Percentiles rank a stretch among this genome's conserved stretches.
phyloP scores from a whole-genome alignment of 306 rosid genomes.

The Lathyrus tuberosus region DNA sequence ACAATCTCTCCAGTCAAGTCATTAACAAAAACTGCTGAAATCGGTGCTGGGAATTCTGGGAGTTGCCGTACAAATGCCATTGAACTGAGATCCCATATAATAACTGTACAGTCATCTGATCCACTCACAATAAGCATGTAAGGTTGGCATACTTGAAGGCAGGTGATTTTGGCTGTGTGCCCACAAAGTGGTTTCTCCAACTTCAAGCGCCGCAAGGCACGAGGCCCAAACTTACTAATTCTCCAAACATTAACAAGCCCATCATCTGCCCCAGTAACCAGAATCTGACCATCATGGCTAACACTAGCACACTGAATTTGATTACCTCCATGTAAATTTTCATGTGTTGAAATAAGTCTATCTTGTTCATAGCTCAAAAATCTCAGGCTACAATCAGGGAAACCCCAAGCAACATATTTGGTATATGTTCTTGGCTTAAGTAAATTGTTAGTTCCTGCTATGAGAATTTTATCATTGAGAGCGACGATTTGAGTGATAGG shows the following conservation, averaged over 20 bases:
- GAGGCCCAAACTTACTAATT: constrained; percentile 68
- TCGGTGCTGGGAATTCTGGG: constrained; percentile 85
- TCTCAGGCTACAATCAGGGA: constrained; percentile 94
- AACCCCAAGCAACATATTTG: constrained; percentile 96
- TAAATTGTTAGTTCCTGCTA: constrained; percentile 70
- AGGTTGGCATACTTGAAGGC: constrained; percentile 97
- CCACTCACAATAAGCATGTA: constrained; percentile 98
- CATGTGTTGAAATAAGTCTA: constrained; percentile 91
- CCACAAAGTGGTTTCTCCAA: constrained; percentile 92
- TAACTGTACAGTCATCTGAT: constrained; percentile 92
- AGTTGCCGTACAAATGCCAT: constrained; percentile 93
- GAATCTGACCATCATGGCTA: constrained; percentile 85
- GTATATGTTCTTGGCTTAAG: constrained; percentile 94
- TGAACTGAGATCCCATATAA: constrained; percentile 98
- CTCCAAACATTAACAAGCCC: constrained; percentile 96
- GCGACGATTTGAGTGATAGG: constrained; percentile 86
- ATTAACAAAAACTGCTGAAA: constrained; percentile 86
- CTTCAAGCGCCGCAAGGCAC: constrained; percentile 64
- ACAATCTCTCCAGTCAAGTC: constrained; percentile 96
- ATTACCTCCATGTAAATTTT: constrained; percentile 90
- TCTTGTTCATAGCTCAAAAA: constrained; percentile 94
- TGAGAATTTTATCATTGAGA: constrained; percentile 78
- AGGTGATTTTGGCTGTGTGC: constrained; percentile 82
- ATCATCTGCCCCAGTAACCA: constrained; percentile 98
- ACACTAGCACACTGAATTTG: constrained; percentile 86